Conservation (phyloP, 1,284 basidiomycete genomes). For the Phellopilus nigrolimitatus region DNA sequence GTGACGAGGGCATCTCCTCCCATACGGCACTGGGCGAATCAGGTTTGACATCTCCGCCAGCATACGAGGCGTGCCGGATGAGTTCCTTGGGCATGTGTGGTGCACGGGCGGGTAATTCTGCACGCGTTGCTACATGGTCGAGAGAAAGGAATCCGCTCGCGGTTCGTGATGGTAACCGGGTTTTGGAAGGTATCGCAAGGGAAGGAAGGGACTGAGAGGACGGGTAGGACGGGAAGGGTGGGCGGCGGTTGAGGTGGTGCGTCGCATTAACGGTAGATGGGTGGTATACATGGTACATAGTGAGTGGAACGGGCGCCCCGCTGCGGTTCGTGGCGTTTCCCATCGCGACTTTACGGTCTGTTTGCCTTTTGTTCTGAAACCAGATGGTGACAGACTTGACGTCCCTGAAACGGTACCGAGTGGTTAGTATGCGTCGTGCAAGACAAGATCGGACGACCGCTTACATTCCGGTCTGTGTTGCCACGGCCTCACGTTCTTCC, state of each 20-base stretch:
- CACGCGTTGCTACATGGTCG: slow-evolving; percentile 16
- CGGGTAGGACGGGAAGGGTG: not conserved
- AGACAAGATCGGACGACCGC: slow-evolving; percentile 32
- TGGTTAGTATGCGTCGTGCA: slow-evolving; percentile 10
- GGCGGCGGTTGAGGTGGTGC: not conserved
- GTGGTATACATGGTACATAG: not conserved
- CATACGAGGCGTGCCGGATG: not conserved
- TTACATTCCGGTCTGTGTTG: slow-evolving; percentile 56
- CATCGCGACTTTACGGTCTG: slow-evolving; percentile 24
- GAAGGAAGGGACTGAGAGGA: not conserved
- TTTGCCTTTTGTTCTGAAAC: slow-evolving; percentile 81
- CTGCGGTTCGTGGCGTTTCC: slow-evolving; percentile 9
- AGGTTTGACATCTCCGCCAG: not conserved
- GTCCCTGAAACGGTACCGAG: slow-evolving; percentile 43
- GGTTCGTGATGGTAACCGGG: not conserved
- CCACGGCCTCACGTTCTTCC: slow-evolving; percentile 61
- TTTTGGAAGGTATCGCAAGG: not conserved
- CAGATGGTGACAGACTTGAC: slow-evolving; percentile 74
- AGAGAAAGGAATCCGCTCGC: slow-evolving; percentile 12
- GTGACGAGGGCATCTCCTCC: slow-evolving; percentile 20
- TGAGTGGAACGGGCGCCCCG: slow-evolving; percentile 3
- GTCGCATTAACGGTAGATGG: not conserved
- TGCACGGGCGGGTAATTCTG: slow-evolving; percentile 1
- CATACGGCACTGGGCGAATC: slow-evolving; percentile 5
- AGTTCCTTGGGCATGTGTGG: slow-evolving; percentile 15